Evolutionary conservation across 2,329 filamentous ascomycete species (phyloP).

Genomic region (Arthroderma sp.): DNA sequence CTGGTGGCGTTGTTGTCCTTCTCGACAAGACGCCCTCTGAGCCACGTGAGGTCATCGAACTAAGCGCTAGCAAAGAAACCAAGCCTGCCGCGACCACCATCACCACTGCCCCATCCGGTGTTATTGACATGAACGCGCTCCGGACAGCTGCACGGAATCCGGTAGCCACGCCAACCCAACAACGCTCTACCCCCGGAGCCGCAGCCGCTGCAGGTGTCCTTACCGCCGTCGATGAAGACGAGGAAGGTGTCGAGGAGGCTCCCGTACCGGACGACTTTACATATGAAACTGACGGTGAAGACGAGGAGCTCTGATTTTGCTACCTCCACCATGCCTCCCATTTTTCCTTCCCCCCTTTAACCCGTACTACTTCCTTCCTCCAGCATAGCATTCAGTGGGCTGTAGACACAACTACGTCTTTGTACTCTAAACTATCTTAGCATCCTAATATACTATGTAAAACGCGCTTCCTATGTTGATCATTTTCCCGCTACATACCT

Average conservation of each 20-base stretch:
- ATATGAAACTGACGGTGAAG: conserved; percentile 35
- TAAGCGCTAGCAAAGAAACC: conserved; percentile 70
- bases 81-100: conserved; percentile 25
- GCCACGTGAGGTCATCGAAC: conserved; percentile 68
- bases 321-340: neutral
- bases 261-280: conserved; percentile 37
- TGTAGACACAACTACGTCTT: neutral
- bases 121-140: conserved; percentile 32
- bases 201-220: conserved; percentile 67
- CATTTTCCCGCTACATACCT: too few relatives aligned
- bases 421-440: neutral
- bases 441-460: neutral
- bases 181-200: conserved; percentile 39
- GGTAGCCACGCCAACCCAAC: conserved; percentile 18
- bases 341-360: neutral
- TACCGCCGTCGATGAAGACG: conserved; percentile 69
- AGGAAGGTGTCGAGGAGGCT: conserved; percentile 38
- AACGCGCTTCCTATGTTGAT: neutral
- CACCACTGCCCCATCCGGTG: conserved; percentile 27
- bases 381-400: neutral
- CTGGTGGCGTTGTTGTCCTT: conserved; percentile 85
- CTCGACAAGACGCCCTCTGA: conserved; percentile 71
- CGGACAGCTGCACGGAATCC: conserved; percentile 16
- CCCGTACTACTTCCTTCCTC: neutral
- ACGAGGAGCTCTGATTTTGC: conserved; percentile 13